Conservation (phyloP, 1,284 basidiomycete species). For the Trichosporon coremiiforme region DNA sequence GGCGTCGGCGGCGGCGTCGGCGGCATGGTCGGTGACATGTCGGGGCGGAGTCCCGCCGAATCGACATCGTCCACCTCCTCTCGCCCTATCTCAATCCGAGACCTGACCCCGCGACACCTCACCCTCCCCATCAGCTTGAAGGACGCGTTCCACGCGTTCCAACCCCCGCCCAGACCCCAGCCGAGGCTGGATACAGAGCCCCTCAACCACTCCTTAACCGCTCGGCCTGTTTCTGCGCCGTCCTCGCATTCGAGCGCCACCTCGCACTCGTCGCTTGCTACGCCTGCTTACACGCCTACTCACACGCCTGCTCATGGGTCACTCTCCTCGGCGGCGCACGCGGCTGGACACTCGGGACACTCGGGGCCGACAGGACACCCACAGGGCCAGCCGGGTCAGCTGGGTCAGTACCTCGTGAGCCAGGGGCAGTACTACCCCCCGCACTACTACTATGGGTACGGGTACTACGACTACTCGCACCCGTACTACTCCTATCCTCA, state of each 20-base stretch:
- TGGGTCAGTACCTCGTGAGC: too few relatives aligned
- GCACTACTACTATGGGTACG: not conserved
- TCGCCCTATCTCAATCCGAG: not conserved
- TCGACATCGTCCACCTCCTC: too few relatives aligned
- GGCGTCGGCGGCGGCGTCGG: not conserved
- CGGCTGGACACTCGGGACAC: too few relatives aligned
- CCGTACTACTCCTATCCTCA: not conserved
- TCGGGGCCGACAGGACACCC: too few relatives aligned
- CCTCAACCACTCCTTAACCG: not conserved
- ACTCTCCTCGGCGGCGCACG: too few relatives aligned
- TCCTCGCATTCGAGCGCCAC: not conserved
- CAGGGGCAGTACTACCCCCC: not conserved
- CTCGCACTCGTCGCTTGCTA: not conserved
- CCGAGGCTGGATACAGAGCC: not conserved
- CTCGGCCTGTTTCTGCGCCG: not conserved
- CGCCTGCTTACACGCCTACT: not conserved
- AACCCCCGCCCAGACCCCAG: not conserved
- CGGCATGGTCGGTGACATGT: not conserved
- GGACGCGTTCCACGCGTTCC: slow-evolving; percentile 1
- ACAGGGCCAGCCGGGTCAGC: too few relatives aligned
- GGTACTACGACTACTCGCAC: not conserved
- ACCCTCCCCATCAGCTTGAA: not conserved
- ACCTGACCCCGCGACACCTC: slow-evolving; percentile 11
- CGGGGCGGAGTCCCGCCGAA: too few relatives aligned
- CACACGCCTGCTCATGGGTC: too few relatives aligned